Evolutionary conservation across 345 rosid species (phyloP).

Genomic region (Carallia brachiata): DNA sequence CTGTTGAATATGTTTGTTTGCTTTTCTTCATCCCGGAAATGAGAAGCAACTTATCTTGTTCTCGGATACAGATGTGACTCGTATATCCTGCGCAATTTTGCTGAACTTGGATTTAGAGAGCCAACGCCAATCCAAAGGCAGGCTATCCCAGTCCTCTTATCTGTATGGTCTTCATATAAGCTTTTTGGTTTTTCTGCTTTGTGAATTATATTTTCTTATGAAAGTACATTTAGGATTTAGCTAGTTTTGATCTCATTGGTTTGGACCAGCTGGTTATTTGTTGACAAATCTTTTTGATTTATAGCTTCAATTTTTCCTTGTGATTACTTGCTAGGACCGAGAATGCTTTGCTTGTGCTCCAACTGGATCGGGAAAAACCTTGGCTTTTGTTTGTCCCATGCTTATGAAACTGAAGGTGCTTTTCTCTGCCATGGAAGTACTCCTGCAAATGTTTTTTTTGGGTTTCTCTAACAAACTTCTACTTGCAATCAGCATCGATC

Average conservation of each 20-base stretch:
- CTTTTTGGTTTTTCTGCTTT: constrained; percentile 6
- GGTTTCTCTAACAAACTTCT: constrained; percentile 18
- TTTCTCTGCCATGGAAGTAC: not conserved
- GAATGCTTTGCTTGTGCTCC: constrained; percentile 98
- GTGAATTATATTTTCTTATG: not conserved
- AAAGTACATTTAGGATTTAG: not conserved
- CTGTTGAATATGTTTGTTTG: not conserved
- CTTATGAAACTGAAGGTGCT: constrained; percentile 87
- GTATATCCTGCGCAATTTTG: constrained; percentile 61
- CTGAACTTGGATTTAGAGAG: constrained; percentile 82
- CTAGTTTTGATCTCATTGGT: not conserved
- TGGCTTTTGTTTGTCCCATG: constrained; percentile 91
- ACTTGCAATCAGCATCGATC: constrained; percentile 44
- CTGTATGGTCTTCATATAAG: constrained; percentile 52
- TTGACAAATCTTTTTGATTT: not conserved
- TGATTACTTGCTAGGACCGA: constrained; percentile 48
- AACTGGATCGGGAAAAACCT: constrained; percentile 94
- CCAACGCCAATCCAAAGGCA: constrained; percentile 98
- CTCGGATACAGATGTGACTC: constrained; percentile 65
- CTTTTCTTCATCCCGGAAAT: not conserved
- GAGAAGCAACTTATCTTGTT: not conserved
- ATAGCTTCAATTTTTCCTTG: not conserved
- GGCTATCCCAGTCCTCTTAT: constrained; percentile 84
- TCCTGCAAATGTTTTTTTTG: constrained; percentile 12
- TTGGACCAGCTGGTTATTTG: not conserved